Conservation (phyloP, 1,139 yeast species). For the Scheffersomyces cryptocercus region DNA sequence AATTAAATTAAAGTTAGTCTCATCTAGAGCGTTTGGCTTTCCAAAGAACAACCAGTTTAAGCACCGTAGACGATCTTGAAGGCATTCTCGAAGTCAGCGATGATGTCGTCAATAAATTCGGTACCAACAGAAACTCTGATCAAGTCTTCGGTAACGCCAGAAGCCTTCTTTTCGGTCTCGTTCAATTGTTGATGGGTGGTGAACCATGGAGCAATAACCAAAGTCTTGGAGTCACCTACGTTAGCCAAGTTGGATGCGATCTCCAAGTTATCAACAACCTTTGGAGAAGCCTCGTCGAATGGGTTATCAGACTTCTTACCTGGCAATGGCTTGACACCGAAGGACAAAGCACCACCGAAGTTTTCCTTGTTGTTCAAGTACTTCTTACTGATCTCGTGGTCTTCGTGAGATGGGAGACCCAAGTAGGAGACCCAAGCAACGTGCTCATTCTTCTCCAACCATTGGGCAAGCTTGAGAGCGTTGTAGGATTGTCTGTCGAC, state of each 20-base stretch:
- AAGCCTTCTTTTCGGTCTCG: conserved; percentile 73
- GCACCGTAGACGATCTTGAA: conserved; percentile 53
- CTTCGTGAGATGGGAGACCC: conserved; percentile 81
- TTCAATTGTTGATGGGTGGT: conserved; percentile 92
- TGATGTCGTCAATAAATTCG: conserved; percentile 85
- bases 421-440: conserved; percentile 91
- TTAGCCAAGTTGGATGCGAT: conserved; percentile 92
- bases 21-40: too few species aligned
- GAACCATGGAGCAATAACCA: conserved; percentile 92
- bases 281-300: conserved; percentile 74
- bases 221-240: conserved; percentile 93
- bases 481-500: conserved; percentile 89
- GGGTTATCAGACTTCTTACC: conserved; percentile 47
- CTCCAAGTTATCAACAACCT: conserved; percentile 77
- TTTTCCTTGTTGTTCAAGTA: conserved; percentile 65
- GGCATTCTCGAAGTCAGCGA: conserved; percentile 83
- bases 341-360: conserved; percentile 84
- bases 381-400: conserved; percentile 80
- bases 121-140: conserved; percentile 90
- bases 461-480: conserved; percentile 78
- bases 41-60: not conserved
- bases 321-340: conserved; percentile 76
- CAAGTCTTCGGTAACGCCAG: conserved; percentile 87
- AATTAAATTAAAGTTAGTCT: too few species aligned
- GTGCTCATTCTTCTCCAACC: conserved; percentile 68